phyloP scores from a whole-genome alignment of 2,329 filamentous ascomycete genomes.

The Salinomyces thailandicus region DNA sequence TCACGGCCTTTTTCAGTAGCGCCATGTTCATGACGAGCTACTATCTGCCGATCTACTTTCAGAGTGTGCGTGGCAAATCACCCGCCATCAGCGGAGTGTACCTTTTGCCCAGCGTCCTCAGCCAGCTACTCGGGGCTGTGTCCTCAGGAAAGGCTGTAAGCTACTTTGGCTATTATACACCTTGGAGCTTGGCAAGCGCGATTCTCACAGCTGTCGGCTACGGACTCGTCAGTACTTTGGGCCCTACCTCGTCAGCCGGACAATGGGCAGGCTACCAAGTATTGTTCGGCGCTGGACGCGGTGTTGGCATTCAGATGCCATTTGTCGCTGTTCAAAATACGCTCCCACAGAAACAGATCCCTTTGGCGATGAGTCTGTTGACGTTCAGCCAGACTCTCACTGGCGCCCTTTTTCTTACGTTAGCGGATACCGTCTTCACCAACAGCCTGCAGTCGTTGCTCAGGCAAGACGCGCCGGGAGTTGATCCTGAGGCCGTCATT shows the following conservation, averaged over 20 bases:
- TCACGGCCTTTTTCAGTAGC: not conserved
- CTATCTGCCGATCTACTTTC: conserved; percentile 11
- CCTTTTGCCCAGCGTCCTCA: conserved; percentile 14
- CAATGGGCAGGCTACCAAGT: conserved; percentile 47
- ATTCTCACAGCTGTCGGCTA: conserved; percentile 25
- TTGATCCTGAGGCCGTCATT: too few species aligned
- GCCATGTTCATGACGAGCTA: not conserved
- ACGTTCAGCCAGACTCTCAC: not conserved
- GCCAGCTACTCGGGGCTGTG: conserved; percentile 27
- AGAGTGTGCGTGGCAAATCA: conserved; percentile 15
- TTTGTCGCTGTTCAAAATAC: conserved; percentile 34
- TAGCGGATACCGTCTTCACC: not conserved
- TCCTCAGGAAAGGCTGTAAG: conserved; percentile 29
- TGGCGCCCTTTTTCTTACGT: not conserved
- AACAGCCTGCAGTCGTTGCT: not conserved
- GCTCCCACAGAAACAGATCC: not conserved
- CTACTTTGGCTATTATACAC: conserved; percentile 41
- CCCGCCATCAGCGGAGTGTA: conserved; percentile 17
- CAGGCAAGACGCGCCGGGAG: too few species aligned
- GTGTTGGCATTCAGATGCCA: conserved; percentile 39
- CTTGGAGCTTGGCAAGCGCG: conserved; percentile 31
- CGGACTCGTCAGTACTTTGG: not conserved
- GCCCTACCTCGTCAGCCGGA: conserved; percentile 13
- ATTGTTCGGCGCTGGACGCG: conserved; percentile 39
- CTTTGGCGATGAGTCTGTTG: not conserved